Conservation (phyloP, 2,329 filamentous ascomycete species). For the Thyridium curvatum region DNA sequence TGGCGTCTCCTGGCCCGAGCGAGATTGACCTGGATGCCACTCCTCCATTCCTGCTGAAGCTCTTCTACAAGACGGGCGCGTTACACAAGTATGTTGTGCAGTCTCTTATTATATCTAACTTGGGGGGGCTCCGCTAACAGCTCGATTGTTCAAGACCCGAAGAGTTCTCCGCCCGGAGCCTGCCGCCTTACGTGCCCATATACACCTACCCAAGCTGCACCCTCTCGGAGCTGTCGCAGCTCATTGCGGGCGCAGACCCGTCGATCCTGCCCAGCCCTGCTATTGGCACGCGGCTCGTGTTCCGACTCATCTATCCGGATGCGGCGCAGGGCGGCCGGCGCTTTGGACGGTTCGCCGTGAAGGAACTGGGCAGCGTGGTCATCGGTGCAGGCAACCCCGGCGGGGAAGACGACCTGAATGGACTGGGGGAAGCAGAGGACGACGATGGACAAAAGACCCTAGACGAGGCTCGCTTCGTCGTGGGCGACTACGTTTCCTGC, state of each 20-base stretch:
- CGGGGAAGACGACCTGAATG: conserved; percentile 28
- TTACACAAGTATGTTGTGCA: conserved; percentile 57
- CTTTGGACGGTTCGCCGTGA: conserved; percentile 59
- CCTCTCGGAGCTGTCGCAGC: conserved; percentile 71
- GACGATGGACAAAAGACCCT: conserved; percentile 68
- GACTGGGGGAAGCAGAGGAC: conserved; percentile 27
- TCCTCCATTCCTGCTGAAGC: conserved; percentile 76
- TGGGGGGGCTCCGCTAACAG: neutral
- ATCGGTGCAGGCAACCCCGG: conserved; percentile 55
- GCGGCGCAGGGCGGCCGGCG: conserved; percentile 40
- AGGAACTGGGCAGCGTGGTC: conserved; percentile 78
- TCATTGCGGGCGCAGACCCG: conserved; percentile 62
- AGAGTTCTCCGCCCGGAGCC: conserved; percentile 57
- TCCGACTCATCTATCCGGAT: conserved; percentile 81
- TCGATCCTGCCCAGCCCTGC: conserved; percentile 65
- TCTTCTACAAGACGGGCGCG: conserved; percentile 71
- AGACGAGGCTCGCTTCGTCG: conserved; percentile 71
- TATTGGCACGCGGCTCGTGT: conserved; percentile 78
- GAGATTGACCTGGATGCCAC: neutral
- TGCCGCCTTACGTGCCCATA: conserved; percentile 66
- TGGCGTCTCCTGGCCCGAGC: no score
- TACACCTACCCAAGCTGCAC: conserved; percentile 84
- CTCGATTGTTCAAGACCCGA: conserved; percentile 47
- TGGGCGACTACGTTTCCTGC: conserved; percentile 83
- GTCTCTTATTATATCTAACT: conserved; percentile 7